These are phyloP conservation scores for Sporothrix curviconia DNA, from an alignment of 2,329 filamentous ascomycete genomes.

Conservation along the genomic window DNA sequence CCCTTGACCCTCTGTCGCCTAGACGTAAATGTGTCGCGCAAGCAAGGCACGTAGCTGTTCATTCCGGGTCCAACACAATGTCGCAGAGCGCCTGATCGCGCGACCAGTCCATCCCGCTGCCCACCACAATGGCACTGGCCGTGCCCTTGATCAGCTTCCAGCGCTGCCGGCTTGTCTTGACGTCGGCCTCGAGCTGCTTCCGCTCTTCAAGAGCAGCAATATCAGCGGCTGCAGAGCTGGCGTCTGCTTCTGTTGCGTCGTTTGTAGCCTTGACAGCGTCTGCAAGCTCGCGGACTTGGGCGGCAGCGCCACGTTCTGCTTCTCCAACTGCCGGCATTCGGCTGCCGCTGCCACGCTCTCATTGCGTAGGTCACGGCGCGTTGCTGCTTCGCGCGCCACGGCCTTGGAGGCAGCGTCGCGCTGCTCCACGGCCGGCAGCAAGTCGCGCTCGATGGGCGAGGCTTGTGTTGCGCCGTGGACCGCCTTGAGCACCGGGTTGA, in stretches of 20 bases:
- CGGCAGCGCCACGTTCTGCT: slow-evolving; percentile 56
- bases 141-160: slow-evolving; percentile 74
- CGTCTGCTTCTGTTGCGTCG: slow-evolving; percentile 51
- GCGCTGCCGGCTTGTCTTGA: slow-evolving; percentile 56
- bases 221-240: no score
- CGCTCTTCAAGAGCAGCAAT: no score
- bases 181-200: slow-evolving; percentile 48
- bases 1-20: no score
- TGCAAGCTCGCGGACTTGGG: slow-evolving; percentile 54
- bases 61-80: slow-evolving; percentile 64
- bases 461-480: slow-evolving; percentile 62
- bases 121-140: slow-evolving; percentile 69
- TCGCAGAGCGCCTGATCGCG: slow-evolving; percentile 59
- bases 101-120: slow-evolving; percentile 78
- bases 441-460: slow-evolving; percentile 60
- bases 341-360: slow-evolving; percentile 52
- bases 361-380: slow-evolving; percentile 44
- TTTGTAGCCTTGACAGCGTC: slow-evolving; percentile 43
- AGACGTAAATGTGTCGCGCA: background rate
- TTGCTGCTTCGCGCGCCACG: slow-evolving; percentile 53
- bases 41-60: background rate
- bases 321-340: slow-evolving; percentile 49
- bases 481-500: slow-evolving; percentile 70
- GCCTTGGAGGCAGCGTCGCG: slow-evolving; percentile 62
- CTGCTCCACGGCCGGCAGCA: slow-evolving; percentile 58